Conservation (phyloP, 1,284 basidiomycete genomes). For the Papiliotrema nemorosa region DNA sequence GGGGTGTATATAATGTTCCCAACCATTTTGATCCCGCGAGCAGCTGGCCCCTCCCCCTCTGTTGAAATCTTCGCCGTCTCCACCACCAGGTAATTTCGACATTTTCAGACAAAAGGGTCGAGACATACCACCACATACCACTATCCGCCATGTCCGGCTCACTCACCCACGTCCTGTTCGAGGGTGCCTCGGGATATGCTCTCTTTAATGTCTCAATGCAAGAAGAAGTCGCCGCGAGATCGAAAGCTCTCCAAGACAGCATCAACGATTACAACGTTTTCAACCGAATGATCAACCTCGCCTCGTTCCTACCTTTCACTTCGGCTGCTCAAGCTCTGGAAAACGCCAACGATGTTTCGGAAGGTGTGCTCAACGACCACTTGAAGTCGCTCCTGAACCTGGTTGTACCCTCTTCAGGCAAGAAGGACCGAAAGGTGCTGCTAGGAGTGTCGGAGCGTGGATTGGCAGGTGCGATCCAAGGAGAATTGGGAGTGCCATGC, state of each 20-base stretch:
- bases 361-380: constrained; percentile 89
- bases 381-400: constrained; percentile 83
- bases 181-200: constrained; percentile 92
- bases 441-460: constrained; percentile 80
- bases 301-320: constrained; percentile 94
- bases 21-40: too few species aligned
- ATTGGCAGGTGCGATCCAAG: constrained; percentile 77
- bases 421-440: constrained; percentile 64
- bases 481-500: constrained; percentile 72
- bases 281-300: constrained; percentile 85
- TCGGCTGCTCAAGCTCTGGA: constrained; percentile 93
- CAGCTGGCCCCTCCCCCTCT: too few species aligned
- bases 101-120: too few species aligned
- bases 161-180: constrained; percentile 83
- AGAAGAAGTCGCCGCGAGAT: constrained; percentile 84
- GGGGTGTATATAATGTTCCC: too few species aligned
- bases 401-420: constrained; percentile 68
- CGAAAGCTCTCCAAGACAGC: constrained; percentile 77
- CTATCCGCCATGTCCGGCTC: constrained; percentile 47
- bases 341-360: constrained; percentile 94
- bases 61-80: too few species aligned
- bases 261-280: constrained; percentile 87
- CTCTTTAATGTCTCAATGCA: constrained; percentile 85
- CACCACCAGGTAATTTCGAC: too few species aligned
- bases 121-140: not conserved